Conservation (phyloP, 2,329 filamentous ascomycete species). For the Bipolaris victoriae region DNA sequence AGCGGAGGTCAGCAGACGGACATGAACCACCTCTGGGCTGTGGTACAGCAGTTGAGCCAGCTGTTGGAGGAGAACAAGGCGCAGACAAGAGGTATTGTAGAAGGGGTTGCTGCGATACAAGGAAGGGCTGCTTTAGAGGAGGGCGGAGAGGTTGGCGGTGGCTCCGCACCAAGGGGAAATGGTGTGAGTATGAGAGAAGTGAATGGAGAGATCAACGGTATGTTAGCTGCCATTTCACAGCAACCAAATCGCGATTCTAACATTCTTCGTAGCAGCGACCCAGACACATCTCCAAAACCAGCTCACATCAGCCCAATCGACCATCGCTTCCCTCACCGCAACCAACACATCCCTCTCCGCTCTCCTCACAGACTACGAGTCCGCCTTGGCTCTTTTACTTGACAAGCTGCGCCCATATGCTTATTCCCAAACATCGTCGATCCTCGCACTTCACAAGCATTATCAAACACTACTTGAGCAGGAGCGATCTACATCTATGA, state of each 20-base stretch:
- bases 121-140: conserved; percentile 44
- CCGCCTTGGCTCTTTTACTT: conserved; percentile 47
- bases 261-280: conserved; percentile 32
- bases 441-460: conserved; percentile 55
- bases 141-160: conserved; percentile 29
- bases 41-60: conserved; percentile 50
- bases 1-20: conserved; percentile 51
- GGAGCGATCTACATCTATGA: conserved; percentile 53
- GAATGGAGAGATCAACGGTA: conserved; percentile 47
- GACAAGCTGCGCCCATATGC: conserved; percentile 43
- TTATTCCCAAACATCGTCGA: conserved; percentile 52
- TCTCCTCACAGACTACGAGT: conserved; percentile 52
- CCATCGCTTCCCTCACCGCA: conserved; percentile 32
- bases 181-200: conserved; percentile 34
- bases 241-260: conserved; percentile 6
- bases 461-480: conserved; percentile 54
- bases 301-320: conserved; percentile 38
- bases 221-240: background rate
- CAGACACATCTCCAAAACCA: conserved; percentile 41
- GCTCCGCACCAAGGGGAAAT: background rate
- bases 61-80: conserved; percentile 50
- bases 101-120: conserved; percentile 48
- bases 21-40: conserved; percentile 52
- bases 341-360: conserved; percentile 35
- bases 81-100: conserved; percentile 48